Evolutionary conservation across 345 rosid genomes (phyloP), one percentile per base, ranked within the genome.

Genomic region (Gossypium sturtianum): DNA sequence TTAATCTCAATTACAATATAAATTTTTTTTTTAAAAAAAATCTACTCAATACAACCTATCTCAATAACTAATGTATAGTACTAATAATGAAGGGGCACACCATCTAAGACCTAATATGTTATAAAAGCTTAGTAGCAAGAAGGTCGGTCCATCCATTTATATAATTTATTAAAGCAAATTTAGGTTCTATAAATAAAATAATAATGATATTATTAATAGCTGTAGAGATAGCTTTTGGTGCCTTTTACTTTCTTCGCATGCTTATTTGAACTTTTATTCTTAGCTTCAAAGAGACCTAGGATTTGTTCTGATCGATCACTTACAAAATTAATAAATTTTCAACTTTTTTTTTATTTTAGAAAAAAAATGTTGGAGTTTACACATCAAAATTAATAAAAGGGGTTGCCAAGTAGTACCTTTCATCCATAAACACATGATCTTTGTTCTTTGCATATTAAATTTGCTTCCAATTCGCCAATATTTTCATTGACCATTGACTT

Each of bases 231-330:
- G 17, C 48, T 63, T 63, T 38, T 63, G 5, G 23, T 63, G 68
- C 48, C 48, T 17, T 63, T 9, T 38, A 43, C 69, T 64, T 64
- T 64, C 69, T 10, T 64, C 69, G 69, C 69, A 64, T 64, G 69
- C 69, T 51, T 51, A 49, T 49, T 51, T 51, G n/a, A 16, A 51
- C n/a, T 47, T 47, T 54, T 45, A 6, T 34, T 34, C 41, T 4
- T 34, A 34, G 7, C 7, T 34, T 34, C 41, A 34, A 34, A 34
- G 38, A 34, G 7, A 34, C 7, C 7, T 34, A 5, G 41, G 7
- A 34, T 34, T 34, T 34, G 41, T 5, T 4, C 41, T 5, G 41
- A 4, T 29, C 38, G 38, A 29, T 29, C 38, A 4, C 38, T 29
- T 29, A 4, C 38, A 29, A 34, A 34, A 34, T 34, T 34, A 5